Percentiles rank a stretch among this genome's conserved stretches.
phyloP scores from a whole-genome alignment of 106 monocot species.

The Apostasia shenzhenica region DNA sequence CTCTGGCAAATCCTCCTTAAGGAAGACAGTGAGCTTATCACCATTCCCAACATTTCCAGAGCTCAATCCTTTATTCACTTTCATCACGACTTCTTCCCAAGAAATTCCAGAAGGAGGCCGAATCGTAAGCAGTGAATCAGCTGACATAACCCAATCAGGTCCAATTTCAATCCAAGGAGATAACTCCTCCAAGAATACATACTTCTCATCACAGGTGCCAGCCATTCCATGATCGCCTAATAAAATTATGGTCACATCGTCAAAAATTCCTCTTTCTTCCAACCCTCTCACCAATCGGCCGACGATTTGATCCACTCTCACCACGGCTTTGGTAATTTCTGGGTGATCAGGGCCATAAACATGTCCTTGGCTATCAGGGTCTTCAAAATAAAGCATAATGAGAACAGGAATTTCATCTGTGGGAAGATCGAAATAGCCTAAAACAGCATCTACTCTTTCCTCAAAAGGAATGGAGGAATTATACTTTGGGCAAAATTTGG shows the following conservation, averaged over 20 bases:
- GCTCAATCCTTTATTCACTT: conserved; percentile 57
- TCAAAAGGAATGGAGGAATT: conserved; percentile 56
- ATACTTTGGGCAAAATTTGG: conserved; percentile 41
- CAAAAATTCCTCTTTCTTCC: conserved; percentile 68
- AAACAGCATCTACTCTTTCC: conserved; percentile 45
- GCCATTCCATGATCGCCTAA: conserved; percentile 83
- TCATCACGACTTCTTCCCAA: conserved; percentile 31
- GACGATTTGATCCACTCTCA: conserved; percentile 35
- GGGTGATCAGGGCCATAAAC: conserved; percentile 63
- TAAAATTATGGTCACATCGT: conserved; percentile 61
- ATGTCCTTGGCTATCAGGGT: conserved; percentile 74
- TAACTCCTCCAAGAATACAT: conserved; percentile 49
- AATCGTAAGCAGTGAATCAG: conserved; percentile 39
- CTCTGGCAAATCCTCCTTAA: conserved; percentile 17
- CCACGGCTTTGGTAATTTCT: conserved; percentile 44
- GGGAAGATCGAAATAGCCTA: conserved; percentile 67
- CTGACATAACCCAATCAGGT: conserved; percentile 38
- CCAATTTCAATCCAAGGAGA: conserved; percentile 50
- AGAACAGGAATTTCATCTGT: conserved; percentile 36
- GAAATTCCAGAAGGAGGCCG: conserved; percentile 27
- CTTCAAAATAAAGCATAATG: conserved; percentile 62
- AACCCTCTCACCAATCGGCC: conserved; percentile 60
- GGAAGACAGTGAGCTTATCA: conserved; percentile 35
- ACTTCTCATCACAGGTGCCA: conserved; percentile 50
- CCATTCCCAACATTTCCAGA: conserved; percentile 63